These are phyloP conservation scores for Cyclostephanos invisitatus DNA, from an alignment of 108 stramenopile species.

Conservation along the genomic window DNA sequence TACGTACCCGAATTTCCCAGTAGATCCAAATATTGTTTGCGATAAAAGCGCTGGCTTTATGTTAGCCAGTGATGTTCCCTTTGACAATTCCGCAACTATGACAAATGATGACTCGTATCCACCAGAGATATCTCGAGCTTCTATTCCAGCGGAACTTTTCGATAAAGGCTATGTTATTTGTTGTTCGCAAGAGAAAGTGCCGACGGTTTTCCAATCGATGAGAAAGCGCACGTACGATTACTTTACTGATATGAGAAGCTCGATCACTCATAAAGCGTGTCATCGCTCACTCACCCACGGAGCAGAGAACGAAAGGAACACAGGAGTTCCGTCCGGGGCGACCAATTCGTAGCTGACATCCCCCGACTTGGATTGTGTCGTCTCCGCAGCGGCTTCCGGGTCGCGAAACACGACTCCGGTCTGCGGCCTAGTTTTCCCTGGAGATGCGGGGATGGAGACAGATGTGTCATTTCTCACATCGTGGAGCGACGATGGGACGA, in stretches of 20 bases:
- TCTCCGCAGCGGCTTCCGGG: constrained; percentile 20
- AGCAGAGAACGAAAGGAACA: constrained; percentile 35
- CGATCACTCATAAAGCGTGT: neutral
- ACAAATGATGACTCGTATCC: constrained; percentile 76
- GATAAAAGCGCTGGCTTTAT: constrained; percentile 34
- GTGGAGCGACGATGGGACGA: neutral
- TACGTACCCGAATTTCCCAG: constrained; percentile 64
- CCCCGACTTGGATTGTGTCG: constrained; percentile 20
- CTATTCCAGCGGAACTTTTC: constrained; percentile 63
- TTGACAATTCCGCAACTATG: constrained; percentile 60
- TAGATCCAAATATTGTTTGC: constrained; percentile 49
- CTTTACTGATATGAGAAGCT: neutral
- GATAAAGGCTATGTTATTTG: constrained; percentile 58
- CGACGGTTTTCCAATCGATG: neutral
- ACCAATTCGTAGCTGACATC: constrained; percentile 41
- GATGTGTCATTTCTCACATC: neutral
- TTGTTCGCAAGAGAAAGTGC: neutral
- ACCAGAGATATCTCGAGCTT: constrained; percentile 66
- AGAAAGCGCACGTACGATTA: neutral
- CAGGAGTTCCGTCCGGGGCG: constrained; percentile 44
- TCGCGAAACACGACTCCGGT: constrained; percentile 75
- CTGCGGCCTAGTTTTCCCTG: constrained; percentile 75
- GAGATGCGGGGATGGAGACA: neutral
- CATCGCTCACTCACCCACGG: constrained; percentile 37
- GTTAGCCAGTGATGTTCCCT: constrained; percentile 34